Evolutionary conservation across 139 green algal species (phyloP).

Genomic region (Coccomyxa sp.): DNA sequence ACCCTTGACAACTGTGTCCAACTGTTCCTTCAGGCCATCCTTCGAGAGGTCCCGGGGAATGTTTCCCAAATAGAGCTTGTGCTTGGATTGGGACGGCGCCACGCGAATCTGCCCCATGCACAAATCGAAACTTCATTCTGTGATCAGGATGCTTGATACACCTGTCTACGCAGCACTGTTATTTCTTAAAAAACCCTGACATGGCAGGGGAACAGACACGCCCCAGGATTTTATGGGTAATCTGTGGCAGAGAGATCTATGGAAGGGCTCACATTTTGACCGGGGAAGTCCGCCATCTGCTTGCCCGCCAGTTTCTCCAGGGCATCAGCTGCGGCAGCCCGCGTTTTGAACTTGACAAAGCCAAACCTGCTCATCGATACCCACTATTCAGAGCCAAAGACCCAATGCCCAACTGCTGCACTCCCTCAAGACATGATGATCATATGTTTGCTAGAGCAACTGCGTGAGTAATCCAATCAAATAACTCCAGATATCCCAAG

Average conservation of each 20-base stretch:
- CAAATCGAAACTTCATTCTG: not conserved
- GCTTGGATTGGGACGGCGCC: constrained; percentile 65
- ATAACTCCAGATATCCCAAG: no score
- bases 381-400: no score
- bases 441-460: no score
- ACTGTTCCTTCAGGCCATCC: constrained; percentile 30
- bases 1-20: constrained; percentile 33
- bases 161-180: not conserved
- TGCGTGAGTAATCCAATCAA: no score
- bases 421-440: no score
- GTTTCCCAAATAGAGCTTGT: constrained; percentile 84
- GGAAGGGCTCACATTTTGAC: constrained; percentile 39
- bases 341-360: constrained; percentile 69
- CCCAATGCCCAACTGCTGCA: no score
- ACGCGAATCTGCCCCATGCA: constrained; percentile 44
- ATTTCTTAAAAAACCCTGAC: not conserved
- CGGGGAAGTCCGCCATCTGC: constrained; percentile 57
- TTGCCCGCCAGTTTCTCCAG: constrained; percentile 46
- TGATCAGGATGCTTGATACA: not conserved
- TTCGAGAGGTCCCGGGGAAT: constrained; percentile 64
- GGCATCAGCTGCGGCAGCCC: constrained; percentile 46
- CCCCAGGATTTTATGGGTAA: not conserved
- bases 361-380: constrained; percentile 44
- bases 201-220: not conserved
- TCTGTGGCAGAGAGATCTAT: not conserved